Base-by-base conservation (phyloP, 129 eudicot genomes). In the Lactuca sativa region DNA sequence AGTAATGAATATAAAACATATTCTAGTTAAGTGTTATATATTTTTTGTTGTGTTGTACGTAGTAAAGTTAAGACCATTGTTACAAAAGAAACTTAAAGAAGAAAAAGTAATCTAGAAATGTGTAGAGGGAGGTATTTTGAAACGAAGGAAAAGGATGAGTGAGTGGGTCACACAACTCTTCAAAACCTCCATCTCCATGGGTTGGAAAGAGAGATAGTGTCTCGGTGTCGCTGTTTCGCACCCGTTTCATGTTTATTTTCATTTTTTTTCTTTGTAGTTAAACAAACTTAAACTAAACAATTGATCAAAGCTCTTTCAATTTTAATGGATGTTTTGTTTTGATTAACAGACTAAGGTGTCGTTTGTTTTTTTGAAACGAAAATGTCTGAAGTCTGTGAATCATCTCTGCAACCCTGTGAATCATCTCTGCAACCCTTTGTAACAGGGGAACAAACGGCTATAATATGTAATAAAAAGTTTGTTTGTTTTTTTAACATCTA, bases 21-120 rank as follows among this genome's bases (percentile, higher is more conserved):
- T 34, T 34, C 5, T 34, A 34, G 37, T 4, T 34, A 34, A 34
- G 5, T 34, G 37, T 34, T 34, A 34, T 34, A 3, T 34, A 34
- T 34, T 4, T 34, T 34, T 34, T 34, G 37, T 34, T 34, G 37
- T 34, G 37, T 34, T 34, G 37, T 34, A 34, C 32, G 13, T 58
- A 32, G 32, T 59, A 67, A 67, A 49, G 12, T 52, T 53, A 53
- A 70, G 14, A 4, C 5, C 43, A 30, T 43, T 6, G 31, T 44
- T 9, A 43, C 13, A 44, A 62, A 18, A 61, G 32, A 7, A 34
- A 34, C 37, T 13, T 4, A 34, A 61, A 16, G 9, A 4, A 15
- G 33, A 59, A 9, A 25, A 17, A 61, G 51, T 60, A 51, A 61
- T 72, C 4, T 60, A 61, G 49, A 72, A 60, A 21, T 15, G 74